A percentile compares a stretch with the other conserved stretches of the same genome.
Evolutionary conservation across 2,329 filamentous ascomycete species (phyloP).

Genomic region (Aureobasidium sp.): DNA sequence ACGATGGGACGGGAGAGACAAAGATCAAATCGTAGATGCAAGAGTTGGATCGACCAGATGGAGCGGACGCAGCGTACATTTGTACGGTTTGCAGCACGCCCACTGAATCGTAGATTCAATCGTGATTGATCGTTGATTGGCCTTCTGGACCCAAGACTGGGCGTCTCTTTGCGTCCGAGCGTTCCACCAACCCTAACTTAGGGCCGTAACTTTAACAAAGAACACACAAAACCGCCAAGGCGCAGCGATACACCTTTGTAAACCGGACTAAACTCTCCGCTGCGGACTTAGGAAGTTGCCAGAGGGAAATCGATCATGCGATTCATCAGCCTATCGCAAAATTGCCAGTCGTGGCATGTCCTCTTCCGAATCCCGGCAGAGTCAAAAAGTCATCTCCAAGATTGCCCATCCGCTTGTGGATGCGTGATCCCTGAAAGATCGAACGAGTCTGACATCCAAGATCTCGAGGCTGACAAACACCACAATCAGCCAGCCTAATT

Average conservation of each 20-base stretch:
- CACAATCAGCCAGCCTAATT: not conserved
- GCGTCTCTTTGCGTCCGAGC: not conserved
- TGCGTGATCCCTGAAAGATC: not conserved
- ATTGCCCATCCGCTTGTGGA: not conserved
- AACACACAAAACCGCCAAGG: slow-evolving; percentile 12
- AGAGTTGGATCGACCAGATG: slow-evolving; percentile 19
- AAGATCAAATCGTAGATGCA: slow-evolving; percentile 19
- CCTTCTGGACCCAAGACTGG: not conserved
- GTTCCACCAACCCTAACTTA: not conserved
- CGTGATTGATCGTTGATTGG: slow-evolving; percentile 4
- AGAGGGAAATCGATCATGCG: not conserved
- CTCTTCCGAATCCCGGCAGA: not conserved
- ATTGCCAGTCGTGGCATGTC: not conserved
- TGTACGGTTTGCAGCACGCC: not conserved
- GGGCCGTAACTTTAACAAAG: slow-evolving; percentile 16
- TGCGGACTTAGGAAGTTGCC: not conserved
- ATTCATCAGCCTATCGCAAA: slow-evolving; percentile 4
- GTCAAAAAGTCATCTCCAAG: not conserved
- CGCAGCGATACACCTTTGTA: not conserved
- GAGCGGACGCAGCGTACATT: slow-evolving; percentile 15
- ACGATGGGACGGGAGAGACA: not conserved
- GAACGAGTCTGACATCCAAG: not conserved
- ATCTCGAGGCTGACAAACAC: slow-evolving; percentile 6
- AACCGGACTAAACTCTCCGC: slow-evolving; percentile 3
- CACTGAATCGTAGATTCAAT: not conserved